Evolutionary conservation across 768 basidiomycete species (phyloP), one percentile per base, ranked within the genome.

Genomic region (Lactifluus subvellereus): DNA sequence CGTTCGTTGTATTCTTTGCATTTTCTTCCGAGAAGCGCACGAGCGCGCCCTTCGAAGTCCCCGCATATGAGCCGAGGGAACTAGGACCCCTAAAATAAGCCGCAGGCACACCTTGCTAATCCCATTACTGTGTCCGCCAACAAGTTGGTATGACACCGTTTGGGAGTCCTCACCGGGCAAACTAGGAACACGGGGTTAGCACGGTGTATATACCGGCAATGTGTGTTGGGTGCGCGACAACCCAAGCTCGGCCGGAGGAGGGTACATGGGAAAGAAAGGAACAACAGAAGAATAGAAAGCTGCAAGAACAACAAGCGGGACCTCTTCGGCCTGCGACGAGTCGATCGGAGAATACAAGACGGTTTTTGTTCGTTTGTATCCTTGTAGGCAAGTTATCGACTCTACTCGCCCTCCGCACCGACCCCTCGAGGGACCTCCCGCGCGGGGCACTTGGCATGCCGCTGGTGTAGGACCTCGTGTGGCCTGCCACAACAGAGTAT

Each of bases 1-100:
- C 71, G 61, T 79, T 77, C 32, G 74, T 76, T 11, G 79, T 77
- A 57, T 74, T 75, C 32, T 0, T 59, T n/a, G 54, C 54, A 16
- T 61, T 48, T 32, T 79, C 77, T 70, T 94, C 94, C 0, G 85
- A 82, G 69, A 96, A 95, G 72, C 91, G 91, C 35, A 95, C 84
- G 43, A 97, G 73, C 14, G 86, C 88, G 20, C 94, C 94, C 87
- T 91, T 52, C 52, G 32, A 10, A 11, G 45, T n/a, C 8, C 33
- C 45, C 43, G 45, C 22, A 10, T 4, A 32, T 52, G 49, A 52
- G 22, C 8, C 53, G 38, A 13, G 16, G 38, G 38, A 38, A 35
- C 10, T n/a, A 35, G 49, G 42, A 20, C 35, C 32, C 4, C 30
- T 43, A 6, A 43, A 43, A 47, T 47, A 43, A 42, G 22, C 45